Conservation (phyloP, 495 filamentous ascomycete genomes). For the Xylaria palmicola region DNA sequence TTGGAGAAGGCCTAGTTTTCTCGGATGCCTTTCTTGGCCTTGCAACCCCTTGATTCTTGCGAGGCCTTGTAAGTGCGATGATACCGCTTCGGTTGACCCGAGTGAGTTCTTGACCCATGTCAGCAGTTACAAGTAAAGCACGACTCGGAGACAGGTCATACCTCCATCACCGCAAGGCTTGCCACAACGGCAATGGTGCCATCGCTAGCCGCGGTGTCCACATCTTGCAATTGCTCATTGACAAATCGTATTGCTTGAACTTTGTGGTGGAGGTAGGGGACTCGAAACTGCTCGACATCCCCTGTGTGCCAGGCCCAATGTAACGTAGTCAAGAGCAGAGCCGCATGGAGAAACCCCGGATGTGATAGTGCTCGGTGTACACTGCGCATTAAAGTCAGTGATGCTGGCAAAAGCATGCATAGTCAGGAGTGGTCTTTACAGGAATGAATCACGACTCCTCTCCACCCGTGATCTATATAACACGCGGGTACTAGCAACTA, state of each 20-base stretch:
- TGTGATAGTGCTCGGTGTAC: conserved; percentile 34
- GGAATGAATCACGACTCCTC: conserved; percentile 28
- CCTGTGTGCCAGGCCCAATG: conserved; percentile 36
- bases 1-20: conserved; percentile 29
- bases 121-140: conserved; percentile 11
- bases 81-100: conserved; percentile 29
- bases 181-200: conserved; percentile 39
- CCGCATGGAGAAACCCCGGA: conserved; percentile 35
- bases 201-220: conserved; percentile 31
- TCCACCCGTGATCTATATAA: conserved; percentile 29
- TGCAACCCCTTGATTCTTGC: conserved; percentile 32
- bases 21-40: conserved; percentile 23
- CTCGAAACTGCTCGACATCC: conserved; percentile 32
- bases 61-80: conserved; percentile 29
- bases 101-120: conserved; percentile 27
- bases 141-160: conserved; percentile 16
- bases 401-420: conserved; percentile 4
- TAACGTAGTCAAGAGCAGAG: conserved; percentile 32
- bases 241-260: conserved; percentile 36
- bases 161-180: conserved; percentile 40
- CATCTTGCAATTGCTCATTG: conserved; percentile 33
- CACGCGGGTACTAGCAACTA: conserved; percentile 29
- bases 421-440: conserved; percentile 22
- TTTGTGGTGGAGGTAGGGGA: conserved; percentile 36
- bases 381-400: conserved; percentile 18